Evolutionary conservation across 2,329 filamentous ascomycete genomes (phyloP), one percentile per base, ranked within the genome.

Genomic region (Monilinia vaccinii-corymbosi): DNA sequence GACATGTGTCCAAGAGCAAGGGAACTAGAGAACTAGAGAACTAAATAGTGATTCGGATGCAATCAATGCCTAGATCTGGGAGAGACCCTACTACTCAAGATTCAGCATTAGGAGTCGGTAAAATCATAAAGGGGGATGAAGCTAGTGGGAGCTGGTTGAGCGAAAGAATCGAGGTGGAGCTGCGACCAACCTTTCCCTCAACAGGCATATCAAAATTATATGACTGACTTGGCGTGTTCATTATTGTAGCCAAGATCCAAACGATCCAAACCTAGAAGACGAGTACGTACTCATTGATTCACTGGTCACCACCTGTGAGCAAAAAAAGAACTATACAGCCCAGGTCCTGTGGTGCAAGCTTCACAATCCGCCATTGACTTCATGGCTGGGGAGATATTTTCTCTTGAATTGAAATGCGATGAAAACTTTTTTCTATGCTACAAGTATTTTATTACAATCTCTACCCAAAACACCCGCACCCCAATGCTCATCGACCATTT

Each of bases 401-500:
- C 5, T 55, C 28, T 32, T 34, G 3, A 14, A 55, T 55, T 55
- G 11, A 58, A 58, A 42, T 40, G 6, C 4, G 5, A 44, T 18
- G 23, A 7, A 13, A 55, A 60, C 31, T 28, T 60, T 63, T 61
- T 14, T 63, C 63, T 60, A 64, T 53, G 46, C 42, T 63, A 61
- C 55, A 60, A 31, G 34, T 28, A 42, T 47, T 56, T 48, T 31
- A 51, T 60, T 63, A 58, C 28, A 64, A 61, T 53, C 56, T 34
- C 44, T 42, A 61, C 38, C 49, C 34, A 23, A 23, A 11, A 32
- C 7, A 34, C 23, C 28, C 16, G 25, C 7, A 34, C 32, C 36
- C 16, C 28, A 6, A 34, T 44, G 51, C 46, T 28, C 64, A 65
- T 51, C 63, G 61, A 25, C 47, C 47, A 58, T 63, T 68, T 62